Evolutionary conservation across 2,329 filamentous ascomycete species (phyloP).

Genomic region (Pseudopithomyces chartarum): DNA sequence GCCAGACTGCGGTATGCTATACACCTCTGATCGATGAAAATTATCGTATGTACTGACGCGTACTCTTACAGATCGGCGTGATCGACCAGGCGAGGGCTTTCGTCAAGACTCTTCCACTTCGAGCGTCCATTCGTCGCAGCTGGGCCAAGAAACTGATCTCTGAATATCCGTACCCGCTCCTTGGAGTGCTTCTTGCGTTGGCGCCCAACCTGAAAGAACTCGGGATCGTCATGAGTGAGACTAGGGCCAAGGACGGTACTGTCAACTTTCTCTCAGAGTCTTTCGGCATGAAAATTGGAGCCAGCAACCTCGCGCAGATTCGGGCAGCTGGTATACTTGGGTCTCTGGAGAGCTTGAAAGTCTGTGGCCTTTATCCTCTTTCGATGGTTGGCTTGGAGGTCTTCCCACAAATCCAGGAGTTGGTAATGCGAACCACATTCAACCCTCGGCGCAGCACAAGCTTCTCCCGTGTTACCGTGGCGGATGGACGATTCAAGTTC

Average conservation of each 20-base stretch:
- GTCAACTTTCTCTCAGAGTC: background rate
- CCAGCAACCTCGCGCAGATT: background rate
- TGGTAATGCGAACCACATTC: background rate
- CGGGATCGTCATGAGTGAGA: background rate
- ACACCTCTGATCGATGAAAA: background rate
- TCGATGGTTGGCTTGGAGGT: background rate
- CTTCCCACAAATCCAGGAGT: background rate
- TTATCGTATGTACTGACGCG: background rate
- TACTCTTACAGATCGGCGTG: background rate
- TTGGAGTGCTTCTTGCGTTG: background rate
- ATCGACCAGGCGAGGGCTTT: background rate
- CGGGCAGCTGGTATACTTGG: background rate
- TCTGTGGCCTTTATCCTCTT: background rate
- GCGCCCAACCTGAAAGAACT: background rate
- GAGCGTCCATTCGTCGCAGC: background rate
- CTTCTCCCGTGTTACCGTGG: background rate
- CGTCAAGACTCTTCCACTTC: background rate
- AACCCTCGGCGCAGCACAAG: background rate
- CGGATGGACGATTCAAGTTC: background rate
- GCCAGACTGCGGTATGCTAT: background rate
- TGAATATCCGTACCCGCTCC: background rate
- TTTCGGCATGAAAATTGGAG: background rate
- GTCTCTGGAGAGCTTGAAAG: background rate
- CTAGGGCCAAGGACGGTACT: background rate
- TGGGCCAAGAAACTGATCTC: background rate